Evolutionary conservation across 164 flowering plant species (phyloP).

Genomic region (Litsea cubeba): DNA sequence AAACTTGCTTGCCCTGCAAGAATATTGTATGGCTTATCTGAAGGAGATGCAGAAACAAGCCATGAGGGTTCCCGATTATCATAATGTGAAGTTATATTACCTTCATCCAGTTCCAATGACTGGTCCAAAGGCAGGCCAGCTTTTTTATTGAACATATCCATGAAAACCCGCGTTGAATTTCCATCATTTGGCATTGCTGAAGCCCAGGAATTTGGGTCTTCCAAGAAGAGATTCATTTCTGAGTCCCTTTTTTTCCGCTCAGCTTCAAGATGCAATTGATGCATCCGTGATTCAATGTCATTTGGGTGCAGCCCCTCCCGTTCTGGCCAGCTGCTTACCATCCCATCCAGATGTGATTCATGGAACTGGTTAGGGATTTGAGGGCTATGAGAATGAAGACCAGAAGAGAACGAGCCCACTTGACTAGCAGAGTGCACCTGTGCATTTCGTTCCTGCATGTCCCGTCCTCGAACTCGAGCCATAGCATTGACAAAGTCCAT

Average conservation of each 20-base stretch:
- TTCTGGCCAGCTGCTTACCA: conserved; percentile 50
- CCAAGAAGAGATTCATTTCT: conserved; percentile 25
- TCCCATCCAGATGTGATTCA: conserved; percentile 36
- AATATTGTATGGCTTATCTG: conserved; percentile 31
- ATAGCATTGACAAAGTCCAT: conserved; percentile 42
- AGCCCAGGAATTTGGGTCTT: conserved; percentile 52
- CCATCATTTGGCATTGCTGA: conserved; percentile 45
- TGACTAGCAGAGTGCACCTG: conserved; percentile 44
- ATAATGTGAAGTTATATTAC: conserved; percentile 12
- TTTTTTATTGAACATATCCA: conserved; percentile 58
- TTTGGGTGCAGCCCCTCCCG: conserved; percentile 38
- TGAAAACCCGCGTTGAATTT: conserved; percentile 44
- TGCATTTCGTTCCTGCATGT: conserved; percentile 43
- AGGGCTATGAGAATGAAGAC: conserved; percentile 39
- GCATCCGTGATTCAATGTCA: conserved; percentile 36
- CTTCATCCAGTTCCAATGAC: conserved; percentile 24
- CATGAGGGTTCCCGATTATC: conserved; percentile 45
- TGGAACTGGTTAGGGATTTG: conserved; percentile 40
- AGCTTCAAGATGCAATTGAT: conserved; percentile 40
- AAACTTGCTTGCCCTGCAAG: conserved; percentile 37
- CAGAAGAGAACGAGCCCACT: conserved; percentile 33
- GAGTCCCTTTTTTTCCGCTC: conserved; percentile 38
- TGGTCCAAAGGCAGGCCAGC: conserved; percentile 25
- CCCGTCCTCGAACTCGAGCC: conserved; percentile 38
- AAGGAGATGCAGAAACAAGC: conserved; percentile 35